A percentile compares a stretch with the other conserved stretches of the same genome.
phyloP scores from a whole-genome alignment of 1,284 basidiomycete genomes.

The Cystobasidiaceae sp. region DNA sequence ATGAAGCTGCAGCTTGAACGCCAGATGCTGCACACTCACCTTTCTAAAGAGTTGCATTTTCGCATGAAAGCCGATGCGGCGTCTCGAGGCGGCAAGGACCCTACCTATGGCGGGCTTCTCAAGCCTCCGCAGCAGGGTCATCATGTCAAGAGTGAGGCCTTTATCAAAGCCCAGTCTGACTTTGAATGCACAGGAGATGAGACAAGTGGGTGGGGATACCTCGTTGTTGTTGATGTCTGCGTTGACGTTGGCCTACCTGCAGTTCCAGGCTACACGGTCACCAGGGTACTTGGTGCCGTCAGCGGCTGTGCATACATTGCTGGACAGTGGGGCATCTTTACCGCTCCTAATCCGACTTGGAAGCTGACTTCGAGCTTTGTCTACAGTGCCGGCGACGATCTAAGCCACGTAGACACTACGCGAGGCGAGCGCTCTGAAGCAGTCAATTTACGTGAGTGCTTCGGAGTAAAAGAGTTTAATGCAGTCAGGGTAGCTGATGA shows the following conservation, averaged over 20 bases:
- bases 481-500: too few species aligned
- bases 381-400: neutral
- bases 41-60: constrained; percentile 4
- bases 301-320: constrained; percentile 11
- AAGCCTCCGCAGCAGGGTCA: constrained; percentile 1
- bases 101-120: neutral
- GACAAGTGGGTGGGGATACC: neutral
- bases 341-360: too few species aligned
- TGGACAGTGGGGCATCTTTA: neutral
- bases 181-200: constrained; percentile 15
- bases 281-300: neutral
- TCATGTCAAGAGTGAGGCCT: neutral
- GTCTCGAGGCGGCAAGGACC: neutral
- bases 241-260: neutral
- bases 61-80: neutral
- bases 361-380: too few species aligned
- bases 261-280: constrained; percentile 6
- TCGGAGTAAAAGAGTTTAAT: too few species aligned
- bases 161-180: neutral
- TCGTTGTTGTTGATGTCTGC: neutral
- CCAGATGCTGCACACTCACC: constrained; percentile 5
- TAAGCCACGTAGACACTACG: neutral
- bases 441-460: neutral
- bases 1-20: neutral
- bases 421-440: neutral